Evolutionary conservation across 2,329 filamentous ascomycete species (phyloP).

Genomic region (Phoma sp.): DNA sequence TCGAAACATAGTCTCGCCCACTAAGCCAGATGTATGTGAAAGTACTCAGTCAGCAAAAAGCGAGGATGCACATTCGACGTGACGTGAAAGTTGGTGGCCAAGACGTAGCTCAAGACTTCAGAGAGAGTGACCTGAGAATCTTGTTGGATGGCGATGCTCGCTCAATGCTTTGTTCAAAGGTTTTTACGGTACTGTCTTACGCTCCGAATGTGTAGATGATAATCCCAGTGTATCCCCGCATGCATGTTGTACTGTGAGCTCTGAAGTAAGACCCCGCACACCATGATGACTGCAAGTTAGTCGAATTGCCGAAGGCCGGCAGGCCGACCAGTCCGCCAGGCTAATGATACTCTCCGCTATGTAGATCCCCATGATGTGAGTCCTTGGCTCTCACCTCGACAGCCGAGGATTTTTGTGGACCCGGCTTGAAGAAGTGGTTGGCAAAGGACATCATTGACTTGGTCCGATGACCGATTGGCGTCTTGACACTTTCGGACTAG

Average conservation of each 20-base stretch:
- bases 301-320: background rate
- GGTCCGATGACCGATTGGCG: background rate
- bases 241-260: background rate
- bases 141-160: background rate
- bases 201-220: background rate
- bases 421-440: constrained; percentile 2
- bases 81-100: background rate
- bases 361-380: constrained; percentile 1
- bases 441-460: background rate
- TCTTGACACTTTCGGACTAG: constrained; percentile 3
- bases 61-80: background rate
- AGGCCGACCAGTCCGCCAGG: background rate
- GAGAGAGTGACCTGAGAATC: background rate
- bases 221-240: background rate
- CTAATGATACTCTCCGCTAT: background rate
- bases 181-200: background rate
- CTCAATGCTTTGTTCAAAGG: background rate
- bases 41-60: background rate
- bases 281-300: background rate
- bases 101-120: background rate
- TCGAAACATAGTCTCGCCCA: background rate
- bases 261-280: background rate
- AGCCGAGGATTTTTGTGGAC: constrained; percentile 1
- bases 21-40: background rate
- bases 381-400: background rate